Evolutionary conservation across 1,284 basidiomycete species (phyloP), one percentile per base, ranked within the genome.

Genomic region (Tilletia setariae): DNA sequence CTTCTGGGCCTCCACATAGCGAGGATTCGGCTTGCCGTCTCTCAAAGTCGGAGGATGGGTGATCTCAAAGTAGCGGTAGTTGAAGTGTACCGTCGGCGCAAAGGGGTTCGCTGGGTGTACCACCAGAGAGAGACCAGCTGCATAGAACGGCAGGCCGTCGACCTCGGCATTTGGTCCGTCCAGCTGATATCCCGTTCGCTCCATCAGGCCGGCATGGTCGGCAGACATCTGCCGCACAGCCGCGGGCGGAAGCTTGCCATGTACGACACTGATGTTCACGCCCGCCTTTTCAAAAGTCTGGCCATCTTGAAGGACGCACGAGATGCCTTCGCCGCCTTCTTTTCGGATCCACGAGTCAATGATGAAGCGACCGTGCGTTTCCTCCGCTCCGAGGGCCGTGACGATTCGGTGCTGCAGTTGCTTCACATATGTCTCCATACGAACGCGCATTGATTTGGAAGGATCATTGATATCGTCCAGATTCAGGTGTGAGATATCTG

Each of bases 61-160:
- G 25, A 79, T 71, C 84, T 98, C 96, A 83, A 99, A 98, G 85
- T 98, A 98, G 67, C 96, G 91, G 81, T 95, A 98, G 84, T 99
- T 99, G 74, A 92, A 89, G 84, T 99, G 95, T 7, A 92, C 90
- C n/a, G 94, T 96, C 1, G 84, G 84, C 7, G 82, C 84, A 66
- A 81, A 82, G 0, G 96, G 96, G 84, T 94, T 96, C 70, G 89
- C 87, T 0, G 95, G 94, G 84, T 98, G 96, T 30, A 98, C 88
- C 74, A 98, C 93, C 75, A 97, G 87, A 71, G 89, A 91, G 76
- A 98, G 86, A 0, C 95, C 95, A 0, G 91, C 91, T 6, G 92
- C 95, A 81, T 94, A 96, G 86, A 95, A 98, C 0, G 94, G 95
- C 23, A 97, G 85, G 66, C 85, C 86, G 84, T 75, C 83, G 76